phyloP scores from a whole-genome alignment of 257 asterid genomes.

The Salvia splendens region DNA sequence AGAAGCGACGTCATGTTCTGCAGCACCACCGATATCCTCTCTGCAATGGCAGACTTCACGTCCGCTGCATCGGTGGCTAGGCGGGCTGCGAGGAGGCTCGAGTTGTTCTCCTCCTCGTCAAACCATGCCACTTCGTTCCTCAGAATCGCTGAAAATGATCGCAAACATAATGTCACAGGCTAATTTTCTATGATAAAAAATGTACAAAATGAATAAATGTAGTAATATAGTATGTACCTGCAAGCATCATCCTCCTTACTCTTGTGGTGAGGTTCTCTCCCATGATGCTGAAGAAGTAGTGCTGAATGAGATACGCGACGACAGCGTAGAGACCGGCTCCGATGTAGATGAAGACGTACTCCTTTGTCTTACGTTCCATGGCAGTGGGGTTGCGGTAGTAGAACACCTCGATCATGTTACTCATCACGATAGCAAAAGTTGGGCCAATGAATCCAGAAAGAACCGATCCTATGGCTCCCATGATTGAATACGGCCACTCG shows the following conservation, averaged over 20 bases:
- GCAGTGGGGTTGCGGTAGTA: slow-evolving; percentile 68
- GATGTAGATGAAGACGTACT: slow-evolving; percentile 77
- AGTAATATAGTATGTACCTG: slow-evolving; percentile 50
- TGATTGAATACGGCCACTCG: slow-evolving; percentile 94
- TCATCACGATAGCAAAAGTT: slow-evolving; percentile 90
- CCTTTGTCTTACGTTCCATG: slow-evolving; percentile 91
- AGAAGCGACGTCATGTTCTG: slow-evolving; percentile 99
- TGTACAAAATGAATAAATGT: too few species aligned
- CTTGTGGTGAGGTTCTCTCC: slow-evolving; percentile 96
- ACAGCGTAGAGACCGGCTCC: slow-evolving; percentile 96
- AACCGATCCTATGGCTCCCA: slow-evolving; percentile 94
- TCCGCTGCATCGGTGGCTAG: slow-evolving; percentile 94
- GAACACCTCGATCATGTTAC: slow-evolving; percentile 95
- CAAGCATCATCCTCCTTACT: slow-evolving; percentile 98
- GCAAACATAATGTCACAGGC: neutral
- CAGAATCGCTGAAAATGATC: slow-evolving; percentile 60
- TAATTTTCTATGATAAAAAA: neutral
- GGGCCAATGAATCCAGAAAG: slow-evolving; percentile 96
- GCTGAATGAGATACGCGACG: slow-evolving; percentile 86
- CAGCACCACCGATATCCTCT: slow-evolving; percentile 91
- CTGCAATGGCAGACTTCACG: slow-evolving; percentile 93
- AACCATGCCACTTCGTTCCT: slow-evolving; percentile 99
- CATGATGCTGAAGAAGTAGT: slow-evolving; percentile 96
- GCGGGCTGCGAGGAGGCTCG: slow-evolving; percentile 89
- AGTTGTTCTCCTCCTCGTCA: slow-evolving; percentile 96